Evolutionary conservation across 495 filamentous ascomycete genomes (phyloP), one percentile per base, ranked within the genome.

Genomic region (Glonium stellatum): DNA sequence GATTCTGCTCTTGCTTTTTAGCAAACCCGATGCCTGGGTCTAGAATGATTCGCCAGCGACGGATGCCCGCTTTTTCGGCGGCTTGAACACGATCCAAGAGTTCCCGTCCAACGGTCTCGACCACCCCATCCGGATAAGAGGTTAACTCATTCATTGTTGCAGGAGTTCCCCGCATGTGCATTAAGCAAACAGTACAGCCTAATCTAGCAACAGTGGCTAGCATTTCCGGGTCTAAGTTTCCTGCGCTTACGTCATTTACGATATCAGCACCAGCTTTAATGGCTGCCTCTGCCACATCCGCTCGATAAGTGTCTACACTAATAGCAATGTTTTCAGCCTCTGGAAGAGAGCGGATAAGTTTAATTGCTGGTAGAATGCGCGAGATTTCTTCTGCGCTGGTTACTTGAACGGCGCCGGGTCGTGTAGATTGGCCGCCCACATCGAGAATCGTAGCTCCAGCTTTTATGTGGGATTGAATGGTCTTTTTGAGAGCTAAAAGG

Each of bases 11-110:
- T 62, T 82, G 79, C 1, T 81, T 81, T 75, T 98, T 98, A 22
- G 93, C 89, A 62, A 98, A 98, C 0, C 93, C 93, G 10, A 98
- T 82, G 0, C 93, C 93, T 0, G 93, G 93, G 66, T 98, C 93
- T 2, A 98, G 82, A 47, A 97, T 86, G 49, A 98, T 92, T 46
- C 93, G 87, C 93, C 93, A 98, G 12, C 92, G 82, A 0, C 87
- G 78, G 8, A 98, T 80, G 0, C 93, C 93, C 1, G 90, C 89
- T 39, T 76, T 81, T 72, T 96, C 87, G 12, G 93, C 93, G 0
- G 84, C 90, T 0, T 73, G 75, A 21, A 98, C 80, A 5, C 90
- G 85, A 2, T 65, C 77, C 4, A 79, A 76, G 5, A 98, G 79
- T 69, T 97, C 93, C 15, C 67, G 55, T 15, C 76, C 82, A 0